Conservation (phyloP, 805 yeast genomes). For the Saturnispora saitoi region DNA sequence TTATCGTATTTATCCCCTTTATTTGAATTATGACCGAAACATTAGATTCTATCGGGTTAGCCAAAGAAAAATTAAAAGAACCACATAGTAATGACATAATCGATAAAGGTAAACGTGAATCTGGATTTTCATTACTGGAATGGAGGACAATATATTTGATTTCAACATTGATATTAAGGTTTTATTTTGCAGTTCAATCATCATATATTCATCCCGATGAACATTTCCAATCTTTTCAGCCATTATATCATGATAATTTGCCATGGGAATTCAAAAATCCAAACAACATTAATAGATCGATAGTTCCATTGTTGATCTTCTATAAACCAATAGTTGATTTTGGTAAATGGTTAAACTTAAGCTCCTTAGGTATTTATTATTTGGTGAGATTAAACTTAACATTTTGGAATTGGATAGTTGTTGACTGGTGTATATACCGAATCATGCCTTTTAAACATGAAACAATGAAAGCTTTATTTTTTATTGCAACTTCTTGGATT, state of each 20-base stretch:
- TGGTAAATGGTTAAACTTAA: constrained; percentile 24
- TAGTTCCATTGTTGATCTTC: constrained; percentile 53
- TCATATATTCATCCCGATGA: constrained; percentile 98
- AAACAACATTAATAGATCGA: constrained; percentile 56
- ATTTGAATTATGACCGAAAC: too few species aligned
- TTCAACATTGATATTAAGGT: constrained; percentile 37
- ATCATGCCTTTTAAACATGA: constrained; percentile 29
- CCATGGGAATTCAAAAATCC: constrained; percentile 78
- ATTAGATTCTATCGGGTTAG: too few species aligned
- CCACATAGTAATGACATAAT: too few species aligned
- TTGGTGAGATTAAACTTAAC: constrained; percentile 41
- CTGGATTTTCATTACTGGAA: background rate
- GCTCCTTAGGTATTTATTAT: constrained; percentile 46
- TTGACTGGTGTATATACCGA: constrained; percentile 25
- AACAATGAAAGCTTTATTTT: constrained; percentile 35
- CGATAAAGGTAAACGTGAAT: too few species aligned
- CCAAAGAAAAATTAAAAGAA: too few species aligned
- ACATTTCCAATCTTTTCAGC: constrained; percentile 86
- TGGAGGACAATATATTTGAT: constrained; percentile 42
- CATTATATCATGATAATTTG: constrained; percentile 41
- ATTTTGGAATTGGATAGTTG: constrained; percentile 25
- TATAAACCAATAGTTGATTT: constrained; percentile 59
- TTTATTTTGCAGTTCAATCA: constrained; percentile 53
- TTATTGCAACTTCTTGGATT: constrained; percentile 53
- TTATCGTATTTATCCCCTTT: too few species aligned